A percentile compares a stretch with the other conserved stretches of the same genome.
These are phyloP conservation scores for Yamadazyma atlantica DNA, from an alignment of 1,139 yeast species.

Conservation along the genomic window DNA sequence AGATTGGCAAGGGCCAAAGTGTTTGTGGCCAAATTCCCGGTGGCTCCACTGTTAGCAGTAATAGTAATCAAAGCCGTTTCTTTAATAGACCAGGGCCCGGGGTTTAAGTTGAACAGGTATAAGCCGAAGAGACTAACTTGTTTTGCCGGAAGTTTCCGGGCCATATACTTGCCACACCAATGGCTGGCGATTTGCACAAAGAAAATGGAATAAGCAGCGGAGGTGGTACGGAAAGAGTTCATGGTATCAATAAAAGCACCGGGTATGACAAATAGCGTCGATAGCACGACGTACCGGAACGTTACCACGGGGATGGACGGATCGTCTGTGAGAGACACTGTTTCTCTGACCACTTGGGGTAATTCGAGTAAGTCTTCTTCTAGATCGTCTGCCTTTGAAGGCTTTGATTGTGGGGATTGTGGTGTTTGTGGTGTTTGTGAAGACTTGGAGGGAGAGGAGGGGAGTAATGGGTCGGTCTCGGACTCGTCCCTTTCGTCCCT, in stretches of 20 bases:
- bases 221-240: slow-evolving; percentile 48
- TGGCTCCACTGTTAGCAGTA: slow-evolving; percentile 47
- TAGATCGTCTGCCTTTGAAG: not conserved
- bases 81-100: slow-evolving; percentile 49
- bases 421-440: not conserved
- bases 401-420: not conserved
- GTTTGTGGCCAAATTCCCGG: slow-evolving; percentile 44
- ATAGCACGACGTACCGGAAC: slow-evolving; percentile 38
- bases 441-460: not conserved
- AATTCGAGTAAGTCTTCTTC: slow-evolving; percentile 19
- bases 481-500: too few species aligned
- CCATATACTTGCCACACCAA: slow-evolving; percentile 41
- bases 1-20: slow-evolving; percentile 43
- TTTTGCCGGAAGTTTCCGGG: slow-evolving; percentile 25
- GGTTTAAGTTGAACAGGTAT: slow-evolving; percentile 31
- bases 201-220: slow-evolving; percentile 46
- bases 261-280: slow-evolving; percentile 41
- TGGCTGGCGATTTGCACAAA: slow-evolving; percentile 46
- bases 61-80: slow-evolving; percentile 45
- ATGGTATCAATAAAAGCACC: slow-evolving; percentile 50
- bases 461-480: too few species aligned
- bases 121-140: slow-evolving; percentile 18
- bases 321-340: slow-evolving; percentile 36
- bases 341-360: slow-evolving; percentile 32
- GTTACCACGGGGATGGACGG: slow-evolving; percentile 38